These are phyloP conservation scores for Xylaria palmicola DNA, from an alignment of 495 filamentous ascomycete species.

Conservation along the genomic window DNA sequence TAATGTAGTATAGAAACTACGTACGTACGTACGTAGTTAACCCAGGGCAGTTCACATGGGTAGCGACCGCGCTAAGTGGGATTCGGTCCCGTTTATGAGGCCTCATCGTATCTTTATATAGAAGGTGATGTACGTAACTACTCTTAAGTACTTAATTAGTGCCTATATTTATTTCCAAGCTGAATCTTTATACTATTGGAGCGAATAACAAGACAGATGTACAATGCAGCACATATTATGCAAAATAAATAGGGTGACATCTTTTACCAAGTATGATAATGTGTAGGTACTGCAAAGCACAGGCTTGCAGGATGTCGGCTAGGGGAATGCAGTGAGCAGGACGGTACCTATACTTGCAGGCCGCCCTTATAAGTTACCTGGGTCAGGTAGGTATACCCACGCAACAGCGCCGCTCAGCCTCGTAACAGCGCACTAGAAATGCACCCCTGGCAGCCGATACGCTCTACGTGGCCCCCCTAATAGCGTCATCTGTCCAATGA, in stretches of 20 bases:
- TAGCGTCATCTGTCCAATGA: constrained; percentile 13
- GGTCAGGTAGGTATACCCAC: not conserved
- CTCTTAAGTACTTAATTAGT: no score
- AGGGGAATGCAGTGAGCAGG: not conserved
- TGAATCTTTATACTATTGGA: no score
- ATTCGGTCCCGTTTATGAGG: constrained; percentile 2
- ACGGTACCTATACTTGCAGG: not conserved
- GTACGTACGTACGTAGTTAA: no score
- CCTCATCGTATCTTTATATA: constrained; percentile 11
- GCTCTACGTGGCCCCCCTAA: constrained; percentile 5
- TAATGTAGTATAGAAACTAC: no score
- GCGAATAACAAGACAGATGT: no score
- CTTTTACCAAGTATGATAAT: no score
- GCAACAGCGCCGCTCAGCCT: constrained; percentile 3
- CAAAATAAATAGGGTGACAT: no score
- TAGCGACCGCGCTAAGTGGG: constrained; percentile 5
- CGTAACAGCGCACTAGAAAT: not conserved
- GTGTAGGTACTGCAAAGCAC: no score
- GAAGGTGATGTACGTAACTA: constrained; percentile 1
- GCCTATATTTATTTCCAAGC: no score
- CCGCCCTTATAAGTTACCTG: not conserved
- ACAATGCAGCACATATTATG: no score
- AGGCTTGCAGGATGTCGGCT: not conserved
- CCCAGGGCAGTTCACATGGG: no score
- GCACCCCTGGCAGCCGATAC: not conserved